Evolutionary conservation across 1,139 yeast genomes (phyloP), one percentile per base, ranked within the genome.

Genomic region (Pichia sp.): DNA sequence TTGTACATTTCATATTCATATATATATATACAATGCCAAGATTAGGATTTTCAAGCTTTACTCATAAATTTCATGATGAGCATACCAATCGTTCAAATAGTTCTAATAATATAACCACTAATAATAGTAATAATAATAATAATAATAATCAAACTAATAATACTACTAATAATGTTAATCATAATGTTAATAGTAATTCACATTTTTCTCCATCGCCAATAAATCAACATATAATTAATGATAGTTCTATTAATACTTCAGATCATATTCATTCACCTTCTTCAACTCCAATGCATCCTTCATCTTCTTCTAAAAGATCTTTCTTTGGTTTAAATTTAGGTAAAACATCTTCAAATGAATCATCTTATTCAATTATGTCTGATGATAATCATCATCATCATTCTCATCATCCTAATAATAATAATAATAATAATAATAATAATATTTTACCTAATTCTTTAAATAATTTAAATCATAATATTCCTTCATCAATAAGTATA

Each of bases 251-350:
- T 12, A 24, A 35, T 6, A 31, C 42, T 16, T n/a, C 36, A 24
- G 3, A 16, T 4, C 7, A 6, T 26, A 6, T 9, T 26, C 28
- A 30, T 12, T 7, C n/a, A 6, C 34, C 20, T 16, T 5, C 30
- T 6, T 36, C 47, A 23, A 42, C 46, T 25, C 46, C 48, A 28
- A 45, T 45, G 46, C 25, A 28, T 16, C 42, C 23, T 35, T 34
- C 46, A 6, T 30, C 42, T 6, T 36, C 55, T 26, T 57, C 62
- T 5, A 55, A 55, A 39, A 50, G 62, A 29, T 60, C 63, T 2
- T 57, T 61, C 33, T 55, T 61, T 38, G 63, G 65, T 6, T 42
- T 58, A 12, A 51, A 45, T 32, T 37, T 59, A 25, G 62, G 64
- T 7, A 59, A 56, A 41, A 49, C 61, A 3, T 36, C 61, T 1